A percentile compares a stretch with the other conserved stretches of the same genome.
These are phyloP conservation scores for Elaphomyces granulatus DNA, from an alignment of 495 filamentous ascomycete species.

Conservation along the genomic window DNA sequence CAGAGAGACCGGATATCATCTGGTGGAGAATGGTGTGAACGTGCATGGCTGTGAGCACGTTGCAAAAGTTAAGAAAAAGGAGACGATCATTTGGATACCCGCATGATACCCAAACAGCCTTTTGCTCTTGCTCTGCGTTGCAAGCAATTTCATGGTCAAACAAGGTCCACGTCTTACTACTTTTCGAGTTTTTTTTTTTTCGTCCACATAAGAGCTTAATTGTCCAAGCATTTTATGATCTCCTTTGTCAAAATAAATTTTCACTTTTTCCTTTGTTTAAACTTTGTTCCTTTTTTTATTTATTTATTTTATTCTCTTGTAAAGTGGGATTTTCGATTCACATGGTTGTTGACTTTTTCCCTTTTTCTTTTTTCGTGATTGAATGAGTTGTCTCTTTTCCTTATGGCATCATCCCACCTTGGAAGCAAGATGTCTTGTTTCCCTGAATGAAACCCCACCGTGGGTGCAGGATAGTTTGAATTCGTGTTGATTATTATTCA, in stretches of 20 bases:
- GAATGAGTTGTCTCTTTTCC: conserved; percentile 2
- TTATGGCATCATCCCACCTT: background rate
- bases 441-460: background rate
- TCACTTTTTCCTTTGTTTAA: conserved; percentile 1
- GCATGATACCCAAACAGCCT: conserved; percentile 33
- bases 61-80: conserved; percentile 7
- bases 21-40: background rate
- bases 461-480: background rate
- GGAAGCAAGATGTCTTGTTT: background rate
- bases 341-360: background rate
- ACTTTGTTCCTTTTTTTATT: background rate
- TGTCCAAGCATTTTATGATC: conserved; percentile 7
- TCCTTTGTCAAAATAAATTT: conserved; percentile 11
- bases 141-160: conserved; percentile 19
- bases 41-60: background rate
- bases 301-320: background rate
- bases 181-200: no score
- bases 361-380: conserved; percentile 3
- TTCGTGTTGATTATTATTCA: conserved; percentile 1
- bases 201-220: conserved; percentile 23
- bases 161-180: no score
- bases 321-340: background rate
- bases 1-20: background rate
- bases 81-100: conserved; percentile 24
- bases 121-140: conserved; percentile 28